A percentile compares a stretch with the other conserved stretches of the same genome.
Evolutionary conservation across 2,329 filamentous ascomycete species (phyloP).

Genomic region (Chaetomiaceae sp.): DNA sequence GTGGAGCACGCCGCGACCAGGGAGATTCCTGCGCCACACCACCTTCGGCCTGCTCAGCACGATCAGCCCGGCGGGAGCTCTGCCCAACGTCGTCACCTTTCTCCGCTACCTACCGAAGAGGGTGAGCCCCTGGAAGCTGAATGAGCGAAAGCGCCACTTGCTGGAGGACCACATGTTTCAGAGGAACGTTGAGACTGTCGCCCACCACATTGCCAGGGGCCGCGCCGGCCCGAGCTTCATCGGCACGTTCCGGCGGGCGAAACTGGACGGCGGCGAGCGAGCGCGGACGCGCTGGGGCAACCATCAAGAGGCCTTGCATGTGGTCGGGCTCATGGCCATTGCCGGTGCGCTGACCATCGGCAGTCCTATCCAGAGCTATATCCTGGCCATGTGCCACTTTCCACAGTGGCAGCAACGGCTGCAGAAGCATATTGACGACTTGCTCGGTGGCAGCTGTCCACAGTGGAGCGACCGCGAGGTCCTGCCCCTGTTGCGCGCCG

Average conservation of each 20-base stretch:
- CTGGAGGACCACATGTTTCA: conserved; percentile 35
- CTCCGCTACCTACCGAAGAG: conserved; percentile 34
- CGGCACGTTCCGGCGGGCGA: conserved; percentile 33
- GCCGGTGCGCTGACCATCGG: conserved; percentile 40
- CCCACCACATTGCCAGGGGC: conserved; percentile 28
- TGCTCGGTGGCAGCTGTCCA: conserved; percentile 38
- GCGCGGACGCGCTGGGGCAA: conserved; percentile 26
- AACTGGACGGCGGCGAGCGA: conserved; percentile 24
- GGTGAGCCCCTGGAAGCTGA: conserved; percentile 41
- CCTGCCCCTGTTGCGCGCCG: conserved; percentile 41
- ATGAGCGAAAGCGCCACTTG: conserved; percentile 35
- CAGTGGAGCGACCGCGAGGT: conserved; percentile 41
- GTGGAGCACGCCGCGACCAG: conserved; percentile 40
- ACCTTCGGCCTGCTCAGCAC: conserved; percentile 41
- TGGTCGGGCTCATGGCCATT: conserved; percentile 44
- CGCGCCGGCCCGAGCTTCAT: conserved; percentile 37
- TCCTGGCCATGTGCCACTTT: conserved; percentile 32
- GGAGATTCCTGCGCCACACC: conserved; percentile 36
- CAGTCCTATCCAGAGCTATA: conserved; percentile 38
- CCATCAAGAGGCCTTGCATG: conserved; percentile 36
- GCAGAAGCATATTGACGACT: conserved; percentile 44
- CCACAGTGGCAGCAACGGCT: conserved; percentile 27
- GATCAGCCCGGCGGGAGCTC: conserved; percentile 40
- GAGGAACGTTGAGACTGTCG: conserved; percentile 34
- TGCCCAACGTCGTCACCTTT: conserved; percentile 37